Evolutionary conservation across 345 rosid species (phyloP), one percentile per base, ranked within the genome.

Genomic region (Corymbia maculata): DNA sequence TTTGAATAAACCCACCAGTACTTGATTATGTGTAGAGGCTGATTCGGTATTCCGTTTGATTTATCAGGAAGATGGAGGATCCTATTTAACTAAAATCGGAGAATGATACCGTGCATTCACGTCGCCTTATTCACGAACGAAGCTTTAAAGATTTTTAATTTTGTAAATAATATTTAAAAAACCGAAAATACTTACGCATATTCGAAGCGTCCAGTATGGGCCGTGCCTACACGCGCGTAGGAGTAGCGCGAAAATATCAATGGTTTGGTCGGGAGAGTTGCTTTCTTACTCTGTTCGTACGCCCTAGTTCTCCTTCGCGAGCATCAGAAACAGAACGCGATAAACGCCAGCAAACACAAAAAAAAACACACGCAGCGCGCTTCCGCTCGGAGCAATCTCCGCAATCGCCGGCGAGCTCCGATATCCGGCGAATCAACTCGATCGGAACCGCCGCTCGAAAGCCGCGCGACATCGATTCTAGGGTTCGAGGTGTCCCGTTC

Each of bases 1-100:
- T 70, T 0, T 30, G 12, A 8, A 68, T 32, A 32, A 2, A 4
- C 11, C 1, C 10, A 17, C 0, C 0, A 0, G 0, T 15, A 9
- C 7, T 3, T 0, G 13, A 5, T 17, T 1, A 1, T 47, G 13
- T 5, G 1, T 19, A 36, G 22, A 17, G 47, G 13, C 1, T 8
- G 0, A 3, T 4, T 15, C 3, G 1, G 6, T 32, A 17, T 4
- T 32, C 10, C 8, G 11, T 68, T 30, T 68, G 30, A 66, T 66
- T 21, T 19, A 15, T 10, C 10, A 2, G 2, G 32, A 64, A 64
- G 75, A 8, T 1, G 21, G 8, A 68, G 45, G 79, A 32, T 68
- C 12, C 45, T 0, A 36, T 36, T 22, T 1, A 2, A 70, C 24
- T 13, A 70, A 36, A 36, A 70, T 70, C 13, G 1, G 22, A 36